These are phyloP conservation scores for Aureobasidium sp. DNA, from an alignment of 2,329 filamentous ascomycete species.

Conservation along the genomic window DNA sequence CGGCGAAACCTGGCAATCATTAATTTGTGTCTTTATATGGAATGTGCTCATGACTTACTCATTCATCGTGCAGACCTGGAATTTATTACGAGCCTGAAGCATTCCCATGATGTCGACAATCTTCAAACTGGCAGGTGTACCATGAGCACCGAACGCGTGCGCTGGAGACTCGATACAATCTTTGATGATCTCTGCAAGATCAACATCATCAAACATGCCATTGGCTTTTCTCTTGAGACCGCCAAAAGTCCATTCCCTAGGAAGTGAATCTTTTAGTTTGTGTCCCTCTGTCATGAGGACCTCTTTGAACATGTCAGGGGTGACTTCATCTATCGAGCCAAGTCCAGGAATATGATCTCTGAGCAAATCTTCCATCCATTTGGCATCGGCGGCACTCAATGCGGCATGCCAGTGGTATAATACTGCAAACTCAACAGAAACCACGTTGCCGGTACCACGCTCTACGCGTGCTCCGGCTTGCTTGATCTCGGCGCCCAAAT, in stretches of 20 bases:
- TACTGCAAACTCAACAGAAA: constrained; percentile 42
- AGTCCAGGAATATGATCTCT: constrained; percentile 32
- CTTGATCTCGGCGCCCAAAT: constrained; percentile 42
- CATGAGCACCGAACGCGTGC: constrained; percentile 45
- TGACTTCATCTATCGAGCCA: constrained; percentile 38
- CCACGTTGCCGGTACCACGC: constrained; percentile 39
- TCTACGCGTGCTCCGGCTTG: constrained; percentile 34
- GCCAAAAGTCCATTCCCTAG: constrained; percentile 38
- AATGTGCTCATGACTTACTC: constrained; percentile 37
- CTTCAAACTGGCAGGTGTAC: constrained; percentile 41
- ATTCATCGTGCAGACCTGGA: constrained; percentile 48
- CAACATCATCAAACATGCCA: constrained; percentile 38
- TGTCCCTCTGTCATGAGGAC: constrained; percentile 35
- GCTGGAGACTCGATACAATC: constrained; percentile 43
- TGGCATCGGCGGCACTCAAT: constrained; percentile 38
- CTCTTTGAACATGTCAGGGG: constrained; percentile 37
- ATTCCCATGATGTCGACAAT: constrained; percentile 45
- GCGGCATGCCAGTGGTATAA: constrained; percentile 44
- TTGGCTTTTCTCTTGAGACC: constrained; percentile 35
- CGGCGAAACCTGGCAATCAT: constrained; percentile 30
- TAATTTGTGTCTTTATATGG: too few species aligned
- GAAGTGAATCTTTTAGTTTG: constrained; percentile 29
- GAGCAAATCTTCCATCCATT: constrained; percentile 41
- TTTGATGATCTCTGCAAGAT: constrained; percentile 41
- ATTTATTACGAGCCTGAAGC: constrained; percentile 39